These are phyloP conservation scores for Thermothelomyces thermophilus DNA, from an alignment of 2,329 filamentous ascomycete species.

Conservation along the genomic window DNA sequence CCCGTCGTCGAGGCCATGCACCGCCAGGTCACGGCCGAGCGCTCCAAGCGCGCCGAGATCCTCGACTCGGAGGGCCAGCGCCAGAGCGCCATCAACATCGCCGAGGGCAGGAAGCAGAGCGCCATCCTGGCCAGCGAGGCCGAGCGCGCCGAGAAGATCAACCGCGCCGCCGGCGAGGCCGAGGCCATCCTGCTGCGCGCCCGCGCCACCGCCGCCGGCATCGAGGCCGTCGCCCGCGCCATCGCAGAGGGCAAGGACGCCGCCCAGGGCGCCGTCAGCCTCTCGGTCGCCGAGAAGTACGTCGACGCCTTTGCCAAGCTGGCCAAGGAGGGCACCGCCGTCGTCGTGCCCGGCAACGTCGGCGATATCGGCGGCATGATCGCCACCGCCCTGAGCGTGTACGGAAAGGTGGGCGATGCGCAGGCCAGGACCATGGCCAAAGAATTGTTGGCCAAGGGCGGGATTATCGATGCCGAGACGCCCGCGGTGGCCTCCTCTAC, in stretches of 20 bases:
- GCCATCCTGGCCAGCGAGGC: constrained; percentile 96
- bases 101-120: constrained; percentile 93
- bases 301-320: constrained; percentile 86
- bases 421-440: constrained; percentile 64
- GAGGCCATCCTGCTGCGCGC: constrained; percentile 88
- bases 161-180: constrained; percentile 84
- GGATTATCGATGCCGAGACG: constrained; percentile 14
- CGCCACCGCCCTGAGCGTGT: constrained; percentile 88
- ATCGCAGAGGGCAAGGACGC: constrained; percentile 67
- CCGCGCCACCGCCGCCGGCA: constrained; percentile 76
- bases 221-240: constrained; percentile 73
- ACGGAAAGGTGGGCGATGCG: constrained; percentile 81
- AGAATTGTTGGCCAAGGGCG: constrained; percentile 36
- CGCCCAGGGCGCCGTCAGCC: constrained; percentile 76
- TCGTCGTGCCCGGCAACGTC: constrained; percentile 94
- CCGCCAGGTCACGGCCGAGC: constrained; percentile 92
- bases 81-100: constrained; percentile 97
- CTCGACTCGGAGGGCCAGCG: constrained; percentile 94
- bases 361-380: constrained; percentile 97
- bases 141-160: constrained; percentile 83
- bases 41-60: constrained; percentile 95
- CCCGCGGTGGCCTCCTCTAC: neutral
- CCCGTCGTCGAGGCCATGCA: constrained; percentile 97
- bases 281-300: constrained; percentile 94
- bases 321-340: constrained; percentile 89